Conservation (phyloP, 1,139 yeast genomes). For the Spathaspora sp. region DNA sequence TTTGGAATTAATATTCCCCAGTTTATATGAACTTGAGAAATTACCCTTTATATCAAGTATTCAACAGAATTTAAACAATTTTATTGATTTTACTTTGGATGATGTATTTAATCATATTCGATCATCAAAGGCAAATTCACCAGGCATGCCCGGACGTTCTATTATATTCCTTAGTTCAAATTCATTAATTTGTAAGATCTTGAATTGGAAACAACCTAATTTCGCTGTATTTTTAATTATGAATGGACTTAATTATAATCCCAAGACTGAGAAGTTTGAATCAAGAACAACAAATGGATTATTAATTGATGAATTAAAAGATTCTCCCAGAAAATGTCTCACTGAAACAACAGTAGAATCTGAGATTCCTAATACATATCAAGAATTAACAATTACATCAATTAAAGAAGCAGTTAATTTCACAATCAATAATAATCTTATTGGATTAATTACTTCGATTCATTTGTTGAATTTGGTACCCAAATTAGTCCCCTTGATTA, state of each 20-base stretch:
- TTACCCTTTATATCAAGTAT: constrained; percentile 54
- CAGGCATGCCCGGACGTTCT: constrained; percentile 46
- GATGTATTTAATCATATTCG: constrained; percentile 80
- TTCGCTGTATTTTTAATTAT: constrained; percentile 89
- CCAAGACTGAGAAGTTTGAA: constrained; percentile 29
- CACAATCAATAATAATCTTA: constrained; percentile 76
- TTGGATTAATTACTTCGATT: constrained; percentile 79
- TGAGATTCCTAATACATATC: constrained; percentile 12
- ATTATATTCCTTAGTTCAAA: constrained; percentile 83
- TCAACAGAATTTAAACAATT: constrained; percentile 58
- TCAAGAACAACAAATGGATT: constrained; percentile 45
- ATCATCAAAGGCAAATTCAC: constrained; percentile 19
- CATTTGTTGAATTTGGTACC: constrained; percentile 74
- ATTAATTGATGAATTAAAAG: constrained; percentile 21
- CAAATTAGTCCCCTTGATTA: constrained; percentile 68
- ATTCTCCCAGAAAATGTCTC: constrained; percentile 11
- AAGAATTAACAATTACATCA: constrained; percentile 44
- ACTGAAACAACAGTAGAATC: neutral
- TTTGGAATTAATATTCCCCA: constrained; percentile 80
- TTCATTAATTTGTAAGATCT: constrained; percentile 83
- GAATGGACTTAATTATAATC: constrained; percentile 57
- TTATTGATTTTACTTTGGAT: constrained; percentile 71
- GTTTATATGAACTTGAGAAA: constrained; percentile 57
- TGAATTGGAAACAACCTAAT: constrained; percentile 98
- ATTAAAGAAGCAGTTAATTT: constrained; percentile 57